Evolutionary conservation across 768 basidiomycete species (phyloP).

Genomic region (Leccinellum luteum): DNA sequence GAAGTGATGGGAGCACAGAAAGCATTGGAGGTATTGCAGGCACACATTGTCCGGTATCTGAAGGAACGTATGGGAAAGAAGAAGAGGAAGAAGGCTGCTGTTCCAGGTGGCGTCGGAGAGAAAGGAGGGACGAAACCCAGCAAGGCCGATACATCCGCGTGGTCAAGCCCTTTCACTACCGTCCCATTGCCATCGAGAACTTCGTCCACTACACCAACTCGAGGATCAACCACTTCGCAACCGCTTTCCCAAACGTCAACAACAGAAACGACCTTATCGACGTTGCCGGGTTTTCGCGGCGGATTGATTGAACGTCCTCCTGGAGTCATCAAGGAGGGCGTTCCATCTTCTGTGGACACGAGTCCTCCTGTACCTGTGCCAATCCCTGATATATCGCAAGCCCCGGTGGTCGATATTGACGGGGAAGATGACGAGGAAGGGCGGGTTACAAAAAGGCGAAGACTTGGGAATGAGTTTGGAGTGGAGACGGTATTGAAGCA

Average conservation of each 20-base stretch:
- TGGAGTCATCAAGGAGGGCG: conserved; percentile 16
- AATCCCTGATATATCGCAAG: conserved; percentile 32
- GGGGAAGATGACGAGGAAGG: conserved; percentile 55
- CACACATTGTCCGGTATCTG: conserved; percentile 79
- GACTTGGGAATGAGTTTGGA: conserved; percentile 21
- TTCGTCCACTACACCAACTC: not conserved
- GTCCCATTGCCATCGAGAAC: conserved; percentile 35
- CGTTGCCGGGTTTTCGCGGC: conserved; percentile 14
- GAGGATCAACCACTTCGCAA: not conserved
- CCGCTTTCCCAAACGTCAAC: conserved; percentile 2
- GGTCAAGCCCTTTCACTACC: conserved; percentile 45
- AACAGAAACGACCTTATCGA: not conserved
- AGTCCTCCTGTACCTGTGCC: conserved; percentile 34
- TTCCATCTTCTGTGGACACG: conserved; percentile 15
- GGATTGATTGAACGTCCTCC: not conserved
- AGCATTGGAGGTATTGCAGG: conserved; percentile 78
- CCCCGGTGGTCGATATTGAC: conserved; percentile 58
- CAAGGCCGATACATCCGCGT: conserved; percentile 33
- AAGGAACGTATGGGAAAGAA: conserved; percentile 62
- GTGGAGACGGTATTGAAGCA: not conserved
- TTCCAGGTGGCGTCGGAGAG: conserved; percentile 30
- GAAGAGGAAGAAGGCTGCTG: conserved; percentile 39
- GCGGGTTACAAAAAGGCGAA: conserved; percentile 56
- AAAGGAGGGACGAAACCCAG: conserved; percentile 40
- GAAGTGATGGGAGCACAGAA: conserved; percentile 80